Conservation (phyloP, 495 filamentous ascomycete species). For the Venustampulla echinocandica region DNA sequence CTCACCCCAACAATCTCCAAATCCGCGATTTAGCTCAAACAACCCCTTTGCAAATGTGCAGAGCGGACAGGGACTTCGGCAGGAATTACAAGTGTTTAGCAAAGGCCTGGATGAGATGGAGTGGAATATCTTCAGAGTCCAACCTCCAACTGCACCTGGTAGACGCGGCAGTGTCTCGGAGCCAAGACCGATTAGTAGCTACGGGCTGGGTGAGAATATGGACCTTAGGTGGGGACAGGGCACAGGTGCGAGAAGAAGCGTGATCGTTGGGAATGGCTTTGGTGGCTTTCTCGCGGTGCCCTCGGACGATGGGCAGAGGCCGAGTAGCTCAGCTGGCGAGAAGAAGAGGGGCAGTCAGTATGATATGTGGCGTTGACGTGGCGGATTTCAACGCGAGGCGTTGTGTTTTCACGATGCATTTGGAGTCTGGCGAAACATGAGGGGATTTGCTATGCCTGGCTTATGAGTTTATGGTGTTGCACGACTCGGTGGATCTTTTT, state of each 20-base stretch:
- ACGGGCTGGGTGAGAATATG: constrained; percentile 30
- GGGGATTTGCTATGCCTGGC: no score
- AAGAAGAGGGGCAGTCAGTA: constrained; percentile 17
- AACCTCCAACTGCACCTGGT: constrained; percentile 21
- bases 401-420: background rate
- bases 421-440: background rate
- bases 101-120: constrained; percentile 79
- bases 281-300: constrained; percentile 79
- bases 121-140: constrained; percentile 61
- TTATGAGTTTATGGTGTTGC: no score
- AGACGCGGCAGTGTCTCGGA: constrained; percentile 19
- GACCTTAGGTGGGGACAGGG: constrained; percentile 13
- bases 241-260: constrained; percentile 36
- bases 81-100: constrained; percentile 71
- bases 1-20: constrained; percentile 9
- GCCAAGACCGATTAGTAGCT: constrained; percentile 38
- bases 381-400: background rate
- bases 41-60: constrained; percentile 37
- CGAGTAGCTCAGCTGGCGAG: constrained; percentile 16
- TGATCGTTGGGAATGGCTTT: constrained; percentile 58
- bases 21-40: constrained; percentile 43
- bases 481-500: no score
- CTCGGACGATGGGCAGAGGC: constrained; percentile 32
- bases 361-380: constrained; percentile 21
- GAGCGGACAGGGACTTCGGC: constrained; percentile 37